phyloP scores from a whole-genome alignment of 2,329 filamentous ascomycete species.

The Pseudopithomyces chartarum region DNA sequence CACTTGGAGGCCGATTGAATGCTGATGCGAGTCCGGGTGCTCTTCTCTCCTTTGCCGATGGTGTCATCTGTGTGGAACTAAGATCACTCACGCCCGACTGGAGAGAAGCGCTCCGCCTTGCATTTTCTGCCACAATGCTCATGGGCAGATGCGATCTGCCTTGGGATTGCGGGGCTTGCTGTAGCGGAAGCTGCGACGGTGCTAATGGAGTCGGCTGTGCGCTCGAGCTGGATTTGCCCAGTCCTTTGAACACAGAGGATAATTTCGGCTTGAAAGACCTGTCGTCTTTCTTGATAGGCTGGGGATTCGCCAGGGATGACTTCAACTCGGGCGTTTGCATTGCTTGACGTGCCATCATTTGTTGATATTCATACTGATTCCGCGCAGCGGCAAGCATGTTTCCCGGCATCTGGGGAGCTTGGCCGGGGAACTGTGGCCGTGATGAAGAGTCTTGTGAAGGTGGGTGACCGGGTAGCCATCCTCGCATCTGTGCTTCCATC shows the following conservation, averaged over 20 bases:
- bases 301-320: constrained; percentile 15
- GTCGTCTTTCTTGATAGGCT: constrained; percentile 27
- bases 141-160: constrained; percentile 5
- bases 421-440: constrained; percentile 14
- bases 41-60: constrained; percentile 21
- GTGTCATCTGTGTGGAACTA: constrained; percentile 22
- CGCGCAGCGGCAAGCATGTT: constrained; percentile 20
- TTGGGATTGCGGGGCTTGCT: constrained; percentile 1
- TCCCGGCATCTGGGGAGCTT: constrained; percentile 20
- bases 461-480: constrained; percentile 10
- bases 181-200: constrained; percentile 1
- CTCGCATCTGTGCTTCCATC: constrained; percentile 18
- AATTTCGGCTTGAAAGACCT: constrained; percentile 34
- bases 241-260: constrained; percentile 54
- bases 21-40: constrained; percentile 13
- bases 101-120: constrained; percentile 24
- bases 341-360: constrained; percentile 36
- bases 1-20: constrained; percentile 26
- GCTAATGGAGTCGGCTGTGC: constrained; percentile 12
- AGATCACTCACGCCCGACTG: constrained; percentile 31
- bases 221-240: constrained; percentile 29
- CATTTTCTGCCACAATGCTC: constrained; percentile 9
- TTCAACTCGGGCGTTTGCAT: constrained; percentile 20
- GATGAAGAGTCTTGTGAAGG: constrained; percentile 15
- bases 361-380: constrained; percentile 37